A percentile compares a stretch with the other conserved stretches of the same genome.
Conservation (phyloP, 345 rosid genomes). For the Eucalyptus shirleyi region DNA sequence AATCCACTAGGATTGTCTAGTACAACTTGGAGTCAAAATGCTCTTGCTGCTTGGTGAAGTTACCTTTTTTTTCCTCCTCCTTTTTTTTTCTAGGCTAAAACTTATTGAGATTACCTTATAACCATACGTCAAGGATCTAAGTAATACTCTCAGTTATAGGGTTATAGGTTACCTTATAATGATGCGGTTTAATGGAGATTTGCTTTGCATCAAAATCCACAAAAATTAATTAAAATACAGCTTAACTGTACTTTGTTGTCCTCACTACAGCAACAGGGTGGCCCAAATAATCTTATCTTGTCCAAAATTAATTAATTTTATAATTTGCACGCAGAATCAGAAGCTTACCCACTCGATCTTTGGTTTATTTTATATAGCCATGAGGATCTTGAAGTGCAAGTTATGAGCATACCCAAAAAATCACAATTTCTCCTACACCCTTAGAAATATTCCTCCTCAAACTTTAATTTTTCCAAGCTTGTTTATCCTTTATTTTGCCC, state of each 20-base stretch:
- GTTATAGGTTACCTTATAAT: background rate
- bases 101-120: too few relatives aligned
- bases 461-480: background rate
- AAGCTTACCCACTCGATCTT: background rate
- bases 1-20: too few relatives aligned
- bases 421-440: background rate
- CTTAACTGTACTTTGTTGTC: background rate
- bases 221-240: background rate
- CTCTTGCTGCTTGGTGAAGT: too few relatives aligned
- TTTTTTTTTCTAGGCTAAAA: too few relatives aligned
- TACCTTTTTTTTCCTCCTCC: too few relatives aligned
- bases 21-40: too few relatives aligned
- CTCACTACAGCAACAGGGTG: background rate
- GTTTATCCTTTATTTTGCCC: background rate
- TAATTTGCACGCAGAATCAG: background rate
- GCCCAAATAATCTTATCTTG: background rate
- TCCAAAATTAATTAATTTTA: background rate
- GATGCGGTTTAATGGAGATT: background rate
- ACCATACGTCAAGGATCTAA: too few relatives aligned
- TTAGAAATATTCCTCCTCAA: background rate
- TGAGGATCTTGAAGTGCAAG: background rate
- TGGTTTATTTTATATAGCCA: background rate
- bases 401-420: background rate
- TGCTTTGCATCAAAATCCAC: background rate
- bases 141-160: too few relatives aligned